Conservation (phyloP, 129 eudicot genomes). For the Escallonia rubra region DNA sequence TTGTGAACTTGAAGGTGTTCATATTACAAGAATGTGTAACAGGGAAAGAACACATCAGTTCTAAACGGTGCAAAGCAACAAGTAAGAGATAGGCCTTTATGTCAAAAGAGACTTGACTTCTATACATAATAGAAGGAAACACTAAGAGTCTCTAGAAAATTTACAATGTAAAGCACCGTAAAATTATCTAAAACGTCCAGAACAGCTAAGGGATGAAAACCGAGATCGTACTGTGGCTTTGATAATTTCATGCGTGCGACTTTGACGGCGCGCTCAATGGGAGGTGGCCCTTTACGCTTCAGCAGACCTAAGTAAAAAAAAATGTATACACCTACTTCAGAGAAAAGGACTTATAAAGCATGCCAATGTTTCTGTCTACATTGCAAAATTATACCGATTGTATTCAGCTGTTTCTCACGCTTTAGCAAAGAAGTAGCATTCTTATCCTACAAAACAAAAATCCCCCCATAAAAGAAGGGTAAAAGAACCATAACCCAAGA, state of each 20-base stretch:
- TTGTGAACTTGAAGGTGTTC: not conserved
- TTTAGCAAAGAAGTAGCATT: conserved; percentile 35
- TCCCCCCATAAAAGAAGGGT: not conserved
- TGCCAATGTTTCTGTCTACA: conserved; percentile 2
- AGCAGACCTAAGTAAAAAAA: conserved; percentile 45
- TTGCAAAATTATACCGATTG: conserved; percentile 51
- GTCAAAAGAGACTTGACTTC: too few relatives aligned
- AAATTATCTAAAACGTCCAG: not conserved
- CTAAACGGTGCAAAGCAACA: too few relatives aligned
- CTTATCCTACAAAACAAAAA: conserved; percentile 58
- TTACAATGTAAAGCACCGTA: too few relatives aligned
- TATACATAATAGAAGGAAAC: too few relatives aligned
- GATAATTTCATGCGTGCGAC: conserved; percentile 50
- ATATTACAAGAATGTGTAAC: not conserved
- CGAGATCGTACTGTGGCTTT: conserved; percentile 61
- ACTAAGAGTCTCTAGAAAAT: too few relatives aligned
- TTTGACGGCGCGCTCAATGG: conserved; percentile 59
- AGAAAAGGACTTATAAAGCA: not conserved
- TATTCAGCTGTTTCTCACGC: conserved; percentile 74
- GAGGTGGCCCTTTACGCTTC: conserved; percentile 71
- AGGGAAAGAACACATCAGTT: not conserved
- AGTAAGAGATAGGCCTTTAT: too few relatives aligned
- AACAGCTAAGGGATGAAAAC: not conserved
- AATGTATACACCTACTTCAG: not conserved
- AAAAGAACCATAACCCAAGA: not conserved